phyloP scores from a whole-genome alignment of 1,284 basidiomycete species.

The Ceratobasidium sp. region DNA sequence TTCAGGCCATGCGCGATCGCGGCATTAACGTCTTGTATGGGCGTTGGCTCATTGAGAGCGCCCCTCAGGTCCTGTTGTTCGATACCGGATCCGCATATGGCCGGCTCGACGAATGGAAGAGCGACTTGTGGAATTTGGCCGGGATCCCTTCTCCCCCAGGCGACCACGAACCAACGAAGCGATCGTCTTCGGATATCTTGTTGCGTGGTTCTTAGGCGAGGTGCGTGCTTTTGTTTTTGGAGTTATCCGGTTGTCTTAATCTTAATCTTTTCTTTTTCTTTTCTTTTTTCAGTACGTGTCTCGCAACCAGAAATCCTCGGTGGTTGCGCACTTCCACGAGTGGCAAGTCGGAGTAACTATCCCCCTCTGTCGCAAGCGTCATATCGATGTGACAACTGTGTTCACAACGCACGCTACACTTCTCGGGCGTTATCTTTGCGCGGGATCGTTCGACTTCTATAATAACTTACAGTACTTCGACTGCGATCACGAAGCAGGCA shows the following conservation, averaged over 20 bases:
- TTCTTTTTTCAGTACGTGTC: constrained; percentile 80
- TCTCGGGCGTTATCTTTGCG: constrained; percentile 97
- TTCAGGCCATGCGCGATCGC: constrained; percentile 84
- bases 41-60: constrained; percentile 97
- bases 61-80: constrained; percentile 93
- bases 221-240: constrained; percentile 63
- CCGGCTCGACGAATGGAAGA: constrained; percentile 97
- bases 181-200: constrained; percentile 98
- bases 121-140: constrained; percentile 96
- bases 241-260: constrained; percentile 35
- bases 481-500: constrained; percentile 98
- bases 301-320: constrained; percentile 83
- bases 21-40: constrained; percentile 97
- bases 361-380: constrained; percentile 94
- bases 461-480: constrained; percentile 99
- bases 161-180: constrained; percentile 99
- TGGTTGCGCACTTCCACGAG: constrained; percentile 98
- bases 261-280: too few species aligned
- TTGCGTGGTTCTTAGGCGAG: constrained; percentile 99
- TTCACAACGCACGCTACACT: constrained; percentile 99
- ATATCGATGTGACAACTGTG: constrained; percentile 97
- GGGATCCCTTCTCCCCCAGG: constrained; percentile 96
- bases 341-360: constrained; percentile 99
- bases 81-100: constrained; percentile 92
- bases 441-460: constrained; percentile 98